Evolutionary conservation across 306 rosid genomes (phyloP).

Genomic region (Nissolia schottii): DNA sequence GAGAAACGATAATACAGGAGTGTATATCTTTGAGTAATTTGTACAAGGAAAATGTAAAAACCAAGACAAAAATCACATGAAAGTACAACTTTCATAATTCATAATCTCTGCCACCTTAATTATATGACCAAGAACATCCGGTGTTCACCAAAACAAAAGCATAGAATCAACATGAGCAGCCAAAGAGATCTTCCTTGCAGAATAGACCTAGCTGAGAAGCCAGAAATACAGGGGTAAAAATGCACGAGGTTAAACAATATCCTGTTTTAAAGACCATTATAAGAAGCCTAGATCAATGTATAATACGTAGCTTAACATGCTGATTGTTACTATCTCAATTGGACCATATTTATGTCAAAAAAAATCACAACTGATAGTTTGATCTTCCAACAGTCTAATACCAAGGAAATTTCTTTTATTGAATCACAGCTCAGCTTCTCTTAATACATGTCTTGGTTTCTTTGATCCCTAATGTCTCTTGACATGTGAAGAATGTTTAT

Average conservation of each 20-base stretch:
- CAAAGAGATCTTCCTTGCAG: constrained; percentile 21
- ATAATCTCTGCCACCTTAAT: not conserved
- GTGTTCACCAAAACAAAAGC: not conserved
- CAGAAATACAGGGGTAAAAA: not conserved
- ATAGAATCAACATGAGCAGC: constrained; percentile 18
- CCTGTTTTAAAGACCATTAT: not conserved
- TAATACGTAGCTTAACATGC: not conserved
- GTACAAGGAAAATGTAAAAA: not conserved
- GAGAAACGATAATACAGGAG: not conserved
- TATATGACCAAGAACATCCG: not conserved
- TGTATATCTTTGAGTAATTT: not conserved
- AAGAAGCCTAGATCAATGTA: not conserved
- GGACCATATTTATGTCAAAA: not conserved
- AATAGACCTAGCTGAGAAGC: constrained; percentile 35
- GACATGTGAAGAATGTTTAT: not conserved
- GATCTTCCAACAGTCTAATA: not conserved
- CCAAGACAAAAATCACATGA: not conserved
- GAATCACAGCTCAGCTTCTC: not conserved
- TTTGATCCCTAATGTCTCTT: no score
- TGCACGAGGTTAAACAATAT: not conserved
- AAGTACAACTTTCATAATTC: not conserved
- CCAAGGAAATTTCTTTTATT: not conserved
- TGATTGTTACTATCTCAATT: not conserved
- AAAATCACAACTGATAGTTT: not conserved
- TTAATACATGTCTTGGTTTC: no score